These are phyloP conservation scores for Pachysandra terminalis DNA, from an alignment of 164 flowering plant species.

Conservation along the genomic window DNA sequence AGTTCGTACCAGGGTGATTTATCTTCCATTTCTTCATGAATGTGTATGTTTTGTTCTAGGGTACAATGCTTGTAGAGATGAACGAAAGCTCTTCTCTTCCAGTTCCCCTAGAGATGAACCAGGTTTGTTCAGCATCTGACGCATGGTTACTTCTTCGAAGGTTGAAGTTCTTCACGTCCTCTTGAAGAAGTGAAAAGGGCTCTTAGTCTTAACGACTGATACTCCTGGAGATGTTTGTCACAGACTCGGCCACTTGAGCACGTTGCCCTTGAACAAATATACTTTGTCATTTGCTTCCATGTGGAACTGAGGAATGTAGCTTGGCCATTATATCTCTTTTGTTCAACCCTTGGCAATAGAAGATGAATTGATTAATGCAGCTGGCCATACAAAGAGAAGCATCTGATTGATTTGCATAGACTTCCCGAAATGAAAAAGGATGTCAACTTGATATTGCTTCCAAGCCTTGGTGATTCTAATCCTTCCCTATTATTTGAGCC, in stretches of 20 bases:
- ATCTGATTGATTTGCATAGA: neutral
- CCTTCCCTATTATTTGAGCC: too few relatives aligned
- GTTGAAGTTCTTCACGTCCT: slow-evolving; percentile 45
- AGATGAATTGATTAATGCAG: neutral
- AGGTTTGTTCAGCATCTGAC: slow-evolving; percentile 73
- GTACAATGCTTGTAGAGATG: slow-evolving; percentile 73
- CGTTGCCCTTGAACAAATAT: too few relatives aligned
- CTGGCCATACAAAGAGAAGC: neutral
- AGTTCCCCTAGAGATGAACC: slow-evolving; percentile 68
- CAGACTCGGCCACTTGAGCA: neutral
- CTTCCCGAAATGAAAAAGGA: neutral
- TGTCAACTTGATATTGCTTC: neutral
- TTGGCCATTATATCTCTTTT: too few relatives aligned
- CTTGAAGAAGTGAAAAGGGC: neutral
- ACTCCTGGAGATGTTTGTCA: neutral
- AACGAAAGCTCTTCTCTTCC: slow-evolving; percentile 48
- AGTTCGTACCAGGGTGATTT: too few relatives aligned
- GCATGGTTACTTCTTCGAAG: slow-evolving; percentile 70
- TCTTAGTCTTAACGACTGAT: neutral
- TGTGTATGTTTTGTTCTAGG: slow-evolving; percentile 39
- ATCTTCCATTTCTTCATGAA: neutral
- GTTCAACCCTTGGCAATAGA: neutral
- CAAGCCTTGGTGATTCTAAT: too few relatives aligned
- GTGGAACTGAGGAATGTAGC: too few relatives aligned
- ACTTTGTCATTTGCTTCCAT: too few relatives aligned